Base-by-base conservation (phyloP, 768 basidiomycete genomes). In the Tulasnella sp. region DNA sequence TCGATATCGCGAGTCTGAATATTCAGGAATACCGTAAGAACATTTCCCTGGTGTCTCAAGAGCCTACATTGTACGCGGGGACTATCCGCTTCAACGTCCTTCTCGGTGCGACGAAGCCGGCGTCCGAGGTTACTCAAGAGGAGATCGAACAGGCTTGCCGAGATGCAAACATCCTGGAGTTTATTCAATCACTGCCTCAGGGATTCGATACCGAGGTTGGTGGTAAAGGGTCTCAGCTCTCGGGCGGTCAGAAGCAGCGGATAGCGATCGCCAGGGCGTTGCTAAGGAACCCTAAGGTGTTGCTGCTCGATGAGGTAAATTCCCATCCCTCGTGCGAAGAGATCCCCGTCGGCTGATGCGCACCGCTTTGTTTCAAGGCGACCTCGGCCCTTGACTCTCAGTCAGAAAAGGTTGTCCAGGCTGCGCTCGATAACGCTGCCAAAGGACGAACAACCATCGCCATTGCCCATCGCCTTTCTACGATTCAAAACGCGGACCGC, bases 321-420 rank as follows among this genome's bases (percentile, higher is more conserved):
- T 58, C 56, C 56, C 56, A 1, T 4, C 42, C 36, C 39, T 27
- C 52, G 31, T 24, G 44, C 44, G 44, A 44, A 0, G 44, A 18
- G 44, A 44, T 44, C 14, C 16, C 19, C 44, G 44, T 44, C 16
- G 19, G 44, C 44, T 44, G 14, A 44, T 44, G 19, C 19, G 44
- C 9, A 12, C 44, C 18, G 3, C 31, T 62, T 8, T 80, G 76
- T 27, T 75, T 79, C 79, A 56, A 82, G 86, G 95, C 95, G 8
- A 96, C 95, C 0, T 95, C 94, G 68, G 95, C 96, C 0, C 88
- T 98, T 39, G 96, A 97, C 84, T 94, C 94, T 14, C 92, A 91
- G 83, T 95, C 93, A 31, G 97, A 98, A 86, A 95, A 94, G 85
- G 92, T 99, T 75, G 98, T 99, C 10, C 97, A 99, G 83, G 92